These are phyloP conservation scores for Erodium maritimum DNA, from an alignment of 345 rosid genomes.

Conservation along the genomic window DNA sequence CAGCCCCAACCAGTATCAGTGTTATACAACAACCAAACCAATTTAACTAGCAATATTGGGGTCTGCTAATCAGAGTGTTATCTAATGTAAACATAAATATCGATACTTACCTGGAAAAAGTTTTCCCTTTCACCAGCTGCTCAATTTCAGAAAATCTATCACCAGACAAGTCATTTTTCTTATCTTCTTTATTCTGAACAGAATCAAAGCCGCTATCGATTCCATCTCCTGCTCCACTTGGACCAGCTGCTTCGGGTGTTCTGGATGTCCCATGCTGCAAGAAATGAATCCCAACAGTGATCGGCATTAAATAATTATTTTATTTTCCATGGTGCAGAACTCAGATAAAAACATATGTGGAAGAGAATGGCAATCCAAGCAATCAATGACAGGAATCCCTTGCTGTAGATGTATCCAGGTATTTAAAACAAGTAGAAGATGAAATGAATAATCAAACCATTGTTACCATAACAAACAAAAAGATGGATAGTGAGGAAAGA, in stretches of 20 bases:
- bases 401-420: neutral
- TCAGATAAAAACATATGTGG: neutral
- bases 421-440: neutral
- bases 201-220: constrained; percentile 13
- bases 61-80: no score
- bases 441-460: neutral
- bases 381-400: neutral
- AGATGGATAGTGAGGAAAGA: neutral
- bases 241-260: constrained; percentile 22
- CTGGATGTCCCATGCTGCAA: constrained; percentile 19
- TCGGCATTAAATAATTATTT: neutral
- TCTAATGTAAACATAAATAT: no score
- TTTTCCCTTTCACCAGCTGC: constrained; percentile 48
- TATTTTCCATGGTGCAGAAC: neutral
- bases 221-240: constrained; percentile 19
- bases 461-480: neutral
- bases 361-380: neutral
- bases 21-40: no score
- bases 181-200: constrained; percentile 20
- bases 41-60: no score
- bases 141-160: constrained; percentile 51
- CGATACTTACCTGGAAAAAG: constrained; percentile 41
- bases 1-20: no score
- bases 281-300: neutral
- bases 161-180: constrained; percentile 11